phyloP scores from a whole-genome alignment of 345 rosid genomes.

The Sonneratia caseolaris region DNA sequence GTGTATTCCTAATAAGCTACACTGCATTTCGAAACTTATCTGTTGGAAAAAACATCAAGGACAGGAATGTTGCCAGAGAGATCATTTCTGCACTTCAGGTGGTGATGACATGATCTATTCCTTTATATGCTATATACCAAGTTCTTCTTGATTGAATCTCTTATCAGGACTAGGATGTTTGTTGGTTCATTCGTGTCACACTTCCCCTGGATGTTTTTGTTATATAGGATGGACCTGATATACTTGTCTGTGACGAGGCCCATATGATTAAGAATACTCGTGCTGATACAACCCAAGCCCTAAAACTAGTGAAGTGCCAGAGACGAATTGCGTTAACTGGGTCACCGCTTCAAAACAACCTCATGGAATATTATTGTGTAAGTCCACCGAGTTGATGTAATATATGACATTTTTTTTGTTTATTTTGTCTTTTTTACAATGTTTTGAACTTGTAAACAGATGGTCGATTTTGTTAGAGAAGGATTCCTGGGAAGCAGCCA shows the following conservation, averaged over 20 bases:
- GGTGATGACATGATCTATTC: slow-evolving; percentile 3
- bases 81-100: slow-evolving; percentile 82
- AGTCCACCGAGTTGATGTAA: slow-evolving; percentile 20
- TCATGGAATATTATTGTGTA: slow-evolving; percentile 99
- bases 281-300: slow-evolving; percentile 96
- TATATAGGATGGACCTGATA: slow-evolving; percentile 91
- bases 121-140: not conserved
- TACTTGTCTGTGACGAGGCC: slow-evolving; percentile 99
- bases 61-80: slow-evolving; percentile 55
- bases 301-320: slow-evolving; percentile 95
- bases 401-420: not conserved
- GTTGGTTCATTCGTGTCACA: not conserved
- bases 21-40: slow-evolving; percentile 83
- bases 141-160: not conserved
- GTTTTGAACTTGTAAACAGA: slow-evolving; percentile 31
- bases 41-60: slow-evolving; percentile 81
- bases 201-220: not conserved
- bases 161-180: not conserved
- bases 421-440: not conserved
- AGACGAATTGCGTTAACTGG: slow-evolving; percentile 98
- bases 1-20: slow-evolving; percentile 85
- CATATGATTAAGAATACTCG: slow-evolving; percentile 92
- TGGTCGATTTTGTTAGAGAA: slow-evolving; percentile 99
- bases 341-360: slow-evolving; percentile 98
- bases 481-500: slow-evolving; percentile 99